Evolutionary conservation across 1,139 yeast genomes (phyloP), one percentile per base, ranked within the genome.

Genomic region (Blastobotrys proliferans): DNA sequence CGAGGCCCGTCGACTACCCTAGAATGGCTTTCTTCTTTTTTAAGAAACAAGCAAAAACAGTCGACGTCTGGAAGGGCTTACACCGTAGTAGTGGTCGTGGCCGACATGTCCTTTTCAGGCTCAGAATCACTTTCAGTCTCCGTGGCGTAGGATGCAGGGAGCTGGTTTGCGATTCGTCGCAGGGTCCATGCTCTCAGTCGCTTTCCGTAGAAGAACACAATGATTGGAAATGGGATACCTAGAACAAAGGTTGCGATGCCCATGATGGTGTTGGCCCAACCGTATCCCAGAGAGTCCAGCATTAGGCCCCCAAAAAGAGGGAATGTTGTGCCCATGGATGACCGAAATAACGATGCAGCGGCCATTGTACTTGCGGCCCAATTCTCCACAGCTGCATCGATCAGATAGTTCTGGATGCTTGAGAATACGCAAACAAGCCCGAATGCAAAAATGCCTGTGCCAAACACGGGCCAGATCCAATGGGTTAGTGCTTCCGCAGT

Each of bases 231-330:
- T 3, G 83, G 85, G 5, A 80, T 62, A 5, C 86, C 86, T 36
- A 80, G 64, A 0, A 67, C 72, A 26, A 79, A 54, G 8, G 74
- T 79, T 38, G 79, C 62, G 28, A 79, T 64, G 0, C 76, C 85
- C 57, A 79, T 76, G 54, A 80, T 57, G 0, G 83, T 74, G 52
- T 77, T 77, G 14, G 83, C 82, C 85, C 85, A 79, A 5, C 84
- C 86, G 51, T 77, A 78, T 22, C 78, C 76, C 30, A 67, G 52
- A 26, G 47, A 46, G 41, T 50, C 48, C 42, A 62, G 62, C 64
- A 61, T 61, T 36, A 56, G 55, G 10, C 52, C 39, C n/a, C 66
- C 68, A 48, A 63, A 60, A 24, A 57, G 47, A 11, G 66, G 64
- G 46, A 78, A 76, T 14, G 72, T 69, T 53, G 77, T 77, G 1